Evolutionary conservation across 2,329 filamentous ascomycete genomes (phyloP), one percentile per base, ranked within the genome.

Genomic region (Trichoderma afroharzianum): DNA sequence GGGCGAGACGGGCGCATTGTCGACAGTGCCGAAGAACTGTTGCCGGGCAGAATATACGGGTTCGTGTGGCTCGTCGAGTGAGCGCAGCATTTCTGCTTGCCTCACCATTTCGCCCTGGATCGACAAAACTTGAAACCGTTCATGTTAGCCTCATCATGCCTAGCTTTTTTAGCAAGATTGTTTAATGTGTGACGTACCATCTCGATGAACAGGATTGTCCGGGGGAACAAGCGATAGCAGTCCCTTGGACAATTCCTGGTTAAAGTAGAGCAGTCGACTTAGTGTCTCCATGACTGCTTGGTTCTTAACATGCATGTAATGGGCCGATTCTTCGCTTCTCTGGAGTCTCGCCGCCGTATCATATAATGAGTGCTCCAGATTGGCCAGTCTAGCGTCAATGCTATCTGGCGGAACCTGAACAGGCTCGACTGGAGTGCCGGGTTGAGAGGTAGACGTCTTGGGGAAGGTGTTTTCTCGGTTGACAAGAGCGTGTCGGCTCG

Each of bases 401-500:
- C 90, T 90, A 76, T 98, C 95, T 50, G 90, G 89, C 18, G 88
- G 85, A 30, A 87, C 81, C n/a, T 87, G 87, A 81, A 94, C 91
- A 11, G 93, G 88, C 78, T 97, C 94, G 28, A 93, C 90, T 1
- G 95, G 92, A n/a, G 93, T 93, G 15, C 93, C 93, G 11, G 93
- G 92, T 76, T 96, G 94, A 28, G 94, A 93, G 18, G 88, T 86
- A 64, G 88, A 87, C 53, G 92, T 86, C 79, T 97, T 97, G 72
- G 92, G 90, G 72, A 88, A 88, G 74, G 91, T 92, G 82, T 96
- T 97, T 15, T 98, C 96, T 76, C 95, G 90, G 79, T 98, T 94
- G 28, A 98, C 97, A 70, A 98, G 86, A 28, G 95, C 92, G 83
- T 98, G 96, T 73, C 96, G 88, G 43, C 95, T 98, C 21, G 96